These are phyloP conservation scores for Coemansia sp. DNA, from an alignment of 192 early-diverging fungal species.

Conservation along the genomic window DNA sequence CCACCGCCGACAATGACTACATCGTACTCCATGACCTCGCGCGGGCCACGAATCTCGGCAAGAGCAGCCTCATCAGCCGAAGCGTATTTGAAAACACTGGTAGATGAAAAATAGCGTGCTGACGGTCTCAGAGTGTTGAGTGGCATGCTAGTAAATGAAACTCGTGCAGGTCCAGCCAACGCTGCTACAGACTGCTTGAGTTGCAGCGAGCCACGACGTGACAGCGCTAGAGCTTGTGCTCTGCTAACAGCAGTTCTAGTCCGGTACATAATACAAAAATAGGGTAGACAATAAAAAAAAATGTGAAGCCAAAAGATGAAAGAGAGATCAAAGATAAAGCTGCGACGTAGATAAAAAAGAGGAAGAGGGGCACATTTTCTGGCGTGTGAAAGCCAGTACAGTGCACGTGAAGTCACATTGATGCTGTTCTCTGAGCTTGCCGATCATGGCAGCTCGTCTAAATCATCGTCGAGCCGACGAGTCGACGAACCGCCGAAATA, in stretches of 20 bases:
- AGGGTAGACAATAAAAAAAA: slow-evolving; percentile 2
- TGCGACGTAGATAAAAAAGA: background rate
- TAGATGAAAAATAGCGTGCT: slow-evolving; percentile 8
- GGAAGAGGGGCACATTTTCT: background rate
- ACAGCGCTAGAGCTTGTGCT: background rate
- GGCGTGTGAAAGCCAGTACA: background rate
- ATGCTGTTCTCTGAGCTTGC: too few relatives aligned
- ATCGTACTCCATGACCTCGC: slow-evolving; percentile 85
- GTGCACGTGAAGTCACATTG: too few relatives aligned
- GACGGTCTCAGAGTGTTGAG: background rate
- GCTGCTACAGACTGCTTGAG: background rate
- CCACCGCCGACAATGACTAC: slow-evolving; percentile 96
- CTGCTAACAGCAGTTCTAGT: slow-evolving; percentile 3
- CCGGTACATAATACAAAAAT: slow-evolving; percentile 3
- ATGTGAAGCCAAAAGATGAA: background rate
- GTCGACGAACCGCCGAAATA: too few relatives aligned
- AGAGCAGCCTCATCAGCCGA: slow-evolving; percentile 49
- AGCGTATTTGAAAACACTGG: slow-evolving; percentile 16
- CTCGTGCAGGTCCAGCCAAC: background rate
- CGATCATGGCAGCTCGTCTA: too few relatives aligned
- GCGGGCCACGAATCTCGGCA: slow-evolving; percentile 40
- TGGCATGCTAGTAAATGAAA: background rate
- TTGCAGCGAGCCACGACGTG: background rate
- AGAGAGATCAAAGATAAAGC: background rate
- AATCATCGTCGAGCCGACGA: too few relatives aligned